Evolutionary conservation across 257 asterid species (phyloP).

Genomic region (Nicotiana otophora): DNA sequence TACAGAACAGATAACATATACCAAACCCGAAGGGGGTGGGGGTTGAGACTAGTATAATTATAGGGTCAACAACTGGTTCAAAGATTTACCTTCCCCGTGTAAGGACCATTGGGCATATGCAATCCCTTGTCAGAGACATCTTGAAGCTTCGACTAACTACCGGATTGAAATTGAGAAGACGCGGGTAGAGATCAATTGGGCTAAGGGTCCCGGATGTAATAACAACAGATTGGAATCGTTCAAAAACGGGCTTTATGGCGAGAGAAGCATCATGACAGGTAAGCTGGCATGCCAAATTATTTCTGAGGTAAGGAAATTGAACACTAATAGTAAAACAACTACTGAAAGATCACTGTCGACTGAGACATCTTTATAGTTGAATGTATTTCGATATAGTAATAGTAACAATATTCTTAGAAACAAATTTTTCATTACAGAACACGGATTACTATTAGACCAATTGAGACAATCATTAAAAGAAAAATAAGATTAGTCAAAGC

Average conservation of each 20-base stretch:
- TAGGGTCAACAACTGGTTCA: neutral
- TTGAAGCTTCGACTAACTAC: slow-evolving; percentile 92
- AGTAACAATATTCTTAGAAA: neutral
- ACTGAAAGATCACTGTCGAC: neutral
- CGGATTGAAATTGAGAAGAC: slow-evolving; percentile 90
- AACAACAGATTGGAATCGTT: slow-evolving; percentile 92
- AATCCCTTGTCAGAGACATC: slow-evolving; percentile 96
- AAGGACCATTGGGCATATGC: slow-evolving; percentile 99
- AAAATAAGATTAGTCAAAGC: neutral
- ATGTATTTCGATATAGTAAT: neutral
- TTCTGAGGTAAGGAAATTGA: neutral
- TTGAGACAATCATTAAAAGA: neutral
- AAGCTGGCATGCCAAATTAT: slow-evolving; percentile 48
- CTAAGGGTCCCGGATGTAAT: slow-evolving; percentile 98
- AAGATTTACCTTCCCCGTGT: slow-evolving; percentile 79
- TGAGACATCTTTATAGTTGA: neutral
- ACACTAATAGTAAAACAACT: neutral
- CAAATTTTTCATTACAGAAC: neutral
- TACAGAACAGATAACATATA: neutral
- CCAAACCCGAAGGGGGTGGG: neutral
- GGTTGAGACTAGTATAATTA: slow-evolving; percentile 2
- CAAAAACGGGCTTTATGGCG: slow-evolving; percentile 97
- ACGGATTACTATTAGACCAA: neutral
- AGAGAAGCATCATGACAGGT: slow-evolving; percentile 99
- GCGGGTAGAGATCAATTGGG: slow-evolving; percentile 98